Conservation (phyloP, 164 flowering plant species). For the Santalum album region DNA sequence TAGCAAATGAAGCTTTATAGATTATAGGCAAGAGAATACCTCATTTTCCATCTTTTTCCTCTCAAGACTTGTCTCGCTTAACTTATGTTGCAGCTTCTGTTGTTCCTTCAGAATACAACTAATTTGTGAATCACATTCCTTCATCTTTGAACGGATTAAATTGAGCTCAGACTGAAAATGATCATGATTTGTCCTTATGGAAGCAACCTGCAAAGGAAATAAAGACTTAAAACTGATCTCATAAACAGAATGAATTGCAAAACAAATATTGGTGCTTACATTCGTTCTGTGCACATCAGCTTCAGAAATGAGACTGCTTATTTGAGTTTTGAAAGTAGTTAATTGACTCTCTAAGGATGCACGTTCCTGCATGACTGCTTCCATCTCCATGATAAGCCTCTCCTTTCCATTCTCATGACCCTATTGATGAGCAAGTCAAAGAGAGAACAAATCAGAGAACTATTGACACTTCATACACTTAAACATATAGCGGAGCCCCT, state of each 20-base stretch:
- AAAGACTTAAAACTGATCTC: background rate
- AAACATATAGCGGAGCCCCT: background rate
- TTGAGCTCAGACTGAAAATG: slow-evolving; percentile 55
- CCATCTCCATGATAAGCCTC: slow-evolving; percentile 87
- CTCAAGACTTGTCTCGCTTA: slow-evolving; percentile 67
- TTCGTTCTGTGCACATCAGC: slow-evolving; percentile 44
- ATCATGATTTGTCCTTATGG: slow-evolving; percentile 42
- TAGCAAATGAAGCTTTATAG: background rate
- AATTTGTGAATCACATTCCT: slow-evolving; percentile 85
- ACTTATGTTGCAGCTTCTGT: slow-evolving; percentile 55
- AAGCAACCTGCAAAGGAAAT: slow-evolving; percentile 42
- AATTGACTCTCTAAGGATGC: slow-evolving; percentile 63
- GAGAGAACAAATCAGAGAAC: background rate
- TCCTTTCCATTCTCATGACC: slow-evolving; percentile 78
- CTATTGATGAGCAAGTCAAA: slow-evolving; percentile 29
- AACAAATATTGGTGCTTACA: slow-evolving; percentile 28
- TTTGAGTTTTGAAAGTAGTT: slow-evolving; percentile 40
- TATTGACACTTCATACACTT: background rate
- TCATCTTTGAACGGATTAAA: slow-evolving; percentile 56
- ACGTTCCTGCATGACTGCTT: slow-evolving; percentile 63
- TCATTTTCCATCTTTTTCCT: slow-evolving; percentile 93
- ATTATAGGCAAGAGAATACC: slow-evolving; percentile 27
- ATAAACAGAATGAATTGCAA: background rate
- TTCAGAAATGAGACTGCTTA: slow-evolving; percentile 43
- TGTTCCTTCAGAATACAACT: slow-evolving; percentile 69